Conservation (phyloP, 768 basidiomycete genomes). For the Amanita inopinata region DNA sequence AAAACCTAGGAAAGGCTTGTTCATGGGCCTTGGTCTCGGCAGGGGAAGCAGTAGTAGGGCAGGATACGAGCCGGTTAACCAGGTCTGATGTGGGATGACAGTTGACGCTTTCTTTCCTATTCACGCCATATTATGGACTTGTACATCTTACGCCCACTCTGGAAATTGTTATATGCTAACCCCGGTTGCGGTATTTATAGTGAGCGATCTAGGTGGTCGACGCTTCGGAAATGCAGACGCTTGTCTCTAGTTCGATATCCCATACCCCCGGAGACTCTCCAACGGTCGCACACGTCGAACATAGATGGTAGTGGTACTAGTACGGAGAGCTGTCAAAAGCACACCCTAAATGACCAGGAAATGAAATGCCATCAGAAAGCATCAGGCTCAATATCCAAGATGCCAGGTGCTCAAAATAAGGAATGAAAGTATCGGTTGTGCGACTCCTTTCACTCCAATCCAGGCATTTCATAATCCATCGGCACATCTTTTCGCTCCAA, state of each 20-base stretch:
- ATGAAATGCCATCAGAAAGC: no score
- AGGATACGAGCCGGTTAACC: slow-evolving; percentile 62
- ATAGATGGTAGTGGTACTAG: no score
- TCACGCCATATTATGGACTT: background rate
- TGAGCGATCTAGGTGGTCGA: no score
- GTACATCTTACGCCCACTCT: background rate
- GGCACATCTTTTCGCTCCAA: slow-evolving; percentile 67
- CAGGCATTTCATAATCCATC: slow-evolving; percentile 63
- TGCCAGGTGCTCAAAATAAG: background rate
- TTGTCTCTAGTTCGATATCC: no score
- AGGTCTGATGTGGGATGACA: slow-evolving; percentile 28
- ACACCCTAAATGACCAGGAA: no score
- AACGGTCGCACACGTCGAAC: no score
- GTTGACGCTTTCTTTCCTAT: no score
- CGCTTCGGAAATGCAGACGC: no score
- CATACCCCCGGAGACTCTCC: no score
- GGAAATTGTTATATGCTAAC: background rate
- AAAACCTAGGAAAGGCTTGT: slow-evolving; percentile 35
- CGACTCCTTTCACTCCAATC: slow-evolving; percentile 24
- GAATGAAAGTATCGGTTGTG: background rate
- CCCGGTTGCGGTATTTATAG: background rate
- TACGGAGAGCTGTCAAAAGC: no score
- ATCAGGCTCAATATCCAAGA: no score
- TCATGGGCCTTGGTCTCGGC: slow-evolving; percentile 48
- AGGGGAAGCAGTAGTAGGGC: slow-evolving; percentile 37